Percentiles rank a stretch among this genome's conserved stretches.
Evolutionary conservation across 2,329 filamentous ascomycete species (phyloP).

Genomic region (Beauveria scarabaeidicola): DNA sequence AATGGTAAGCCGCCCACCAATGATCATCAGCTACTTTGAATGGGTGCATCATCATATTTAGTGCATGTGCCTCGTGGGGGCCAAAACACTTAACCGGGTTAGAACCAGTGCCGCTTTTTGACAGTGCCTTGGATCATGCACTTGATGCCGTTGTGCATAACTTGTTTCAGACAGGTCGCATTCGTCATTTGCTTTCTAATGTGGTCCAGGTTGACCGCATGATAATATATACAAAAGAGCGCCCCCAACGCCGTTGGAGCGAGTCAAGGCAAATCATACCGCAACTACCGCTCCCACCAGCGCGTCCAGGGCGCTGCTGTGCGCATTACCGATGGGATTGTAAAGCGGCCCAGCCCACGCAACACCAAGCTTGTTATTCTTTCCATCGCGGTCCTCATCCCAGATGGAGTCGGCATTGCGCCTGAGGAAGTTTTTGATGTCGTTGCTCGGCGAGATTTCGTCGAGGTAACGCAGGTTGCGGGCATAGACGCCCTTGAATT

Average conservation of each 20-base stretch:
- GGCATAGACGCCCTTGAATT: constrained; percentile 67
- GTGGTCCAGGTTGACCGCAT: too few relatives aligned
- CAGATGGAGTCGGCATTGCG: constrained; percentile 59
- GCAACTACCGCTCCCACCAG: constrained; percentile 52
- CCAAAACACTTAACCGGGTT: neutral
- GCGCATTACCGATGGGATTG: constrained; percentile 46
- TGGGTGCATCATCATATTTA: too few relatives aligned
- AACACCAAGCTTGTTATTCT: constrained; percentile 46
- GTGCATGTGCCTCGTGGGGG: neutral
- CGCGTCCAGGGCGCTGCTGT: constrained; percentile 58
- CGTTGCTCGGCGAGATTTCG: constrained; percentile 36
- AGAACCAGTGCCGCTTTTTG: neutral
- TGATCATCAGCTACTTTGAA: neutral
- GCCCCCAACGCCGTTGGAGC: neutral
- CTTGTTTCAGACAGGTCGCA: neutral
- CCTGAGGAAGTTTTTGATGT: constrained; percentile 46
- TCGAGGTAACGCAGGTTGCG: constrained; percentile 55
- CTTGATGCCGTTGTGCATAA: neutral
- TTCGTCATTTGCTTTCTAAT: too few relatives aligned
- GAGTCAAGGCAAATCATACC: constrained; percentile 13
- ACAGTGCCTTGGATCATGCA: neutral
- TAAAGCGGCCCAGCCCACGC: constrained; percentile 57
- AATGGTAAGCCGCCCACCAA: neutral
- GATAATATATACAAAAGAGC: neutral
- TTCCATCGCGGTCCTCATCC: constrained; percentile 40